Conservation (phyloP, 2,329 filamentous ascomycete species). For the Colletotrichum magnum region DNA sequence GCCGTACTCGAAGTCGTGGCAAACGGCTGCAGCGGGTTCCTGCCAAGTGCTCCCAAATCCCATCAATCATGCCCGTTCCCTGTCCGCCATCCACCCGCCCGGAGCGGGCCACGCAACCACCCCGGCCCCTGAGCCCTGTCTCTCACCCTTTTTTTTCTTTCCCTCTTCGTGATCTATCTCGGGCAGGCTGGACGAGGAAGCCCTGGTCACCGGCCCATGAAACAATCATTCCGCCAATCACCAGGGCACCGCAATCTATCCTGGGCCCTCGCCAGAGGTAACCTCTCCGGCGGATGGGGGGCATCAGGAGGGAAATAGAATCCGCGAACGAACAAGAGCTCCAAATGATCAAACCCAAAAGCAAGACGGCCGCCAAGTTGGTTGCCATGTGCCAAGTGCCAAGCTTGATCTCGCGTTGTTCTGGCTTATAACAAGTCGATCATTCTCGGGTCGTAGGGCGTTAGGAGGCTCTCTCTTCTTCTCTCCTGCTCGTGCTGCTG, state of each 20-base stretch:
- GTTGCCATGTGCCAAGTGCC: constrained; percentile 15
- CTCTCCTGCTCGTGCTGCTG: constrained; percentile 10
- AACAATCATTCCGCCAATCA: constrained; percentile 40
- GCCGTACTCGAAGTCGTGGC: neutral
- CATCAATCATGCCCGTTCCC: constrained; percentile 33
- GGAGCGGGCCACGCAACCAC: constrained; percentile 17
- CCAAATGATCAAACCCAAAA: neutral
- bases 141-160: constrained; percentile 13
- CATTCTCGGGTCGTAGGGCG: constrained; percentile 7
- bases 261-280: constrained; percentile 17
- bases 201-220: constrained; percentile 26
- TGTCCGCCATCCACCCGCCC: constrained; percentile 26
- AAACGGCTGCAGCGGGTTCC: constrained; percentile 23
- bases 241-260: constrained; percentile 17
- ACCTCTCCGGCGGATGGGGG: constrained; percentile 17
- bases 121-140: constrained; percentile 25
- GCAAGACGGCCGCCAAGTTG: neutral
- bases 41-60: constrained; percentile 31
- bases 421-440: constrained; percentile 23
- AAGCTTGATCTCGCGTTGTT: constrained; percentile 4
- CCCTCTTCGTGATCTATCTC: constrained; percentile 28
- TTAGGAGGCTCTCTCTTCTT: constrained; percentile 8
- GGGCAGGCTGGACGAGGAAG: constrained; percentile 22
- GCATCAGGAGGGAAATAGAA: constrained; percentile 12
- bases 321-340: constrained; percentile 11